Evolutionary conservation across 2,329 filamentous ascomycete genomes (phyloP).

Genomic region (Diaporthe humulicola): DNA sequence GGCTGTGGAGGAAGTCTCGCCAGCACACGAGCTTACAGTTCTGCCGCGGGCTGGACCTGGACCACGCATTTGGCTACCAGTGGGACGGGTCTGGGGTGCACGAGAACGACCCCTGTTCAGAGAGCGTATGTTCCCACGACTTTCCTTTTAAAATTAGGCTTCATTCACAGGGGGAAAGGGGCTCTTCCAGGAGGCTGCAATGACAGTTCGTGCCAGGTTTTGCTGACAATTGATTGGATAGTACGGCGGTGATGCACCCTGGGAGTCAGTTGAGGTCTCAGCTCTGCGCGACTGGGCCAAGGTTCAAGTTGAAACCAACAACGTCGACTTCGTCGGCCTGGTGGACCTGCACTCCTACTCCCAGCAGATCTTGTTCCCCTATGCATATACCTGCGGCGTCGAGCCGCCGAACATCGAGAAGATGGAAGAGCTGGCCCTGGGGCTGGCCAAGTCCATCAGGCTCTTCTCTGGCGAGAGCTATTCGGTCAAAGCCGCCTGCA

Average conservation of each 20-base stretch:
- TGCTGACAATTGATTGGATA: background rate
- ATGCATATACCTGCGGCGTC: conserved; percentile 83
- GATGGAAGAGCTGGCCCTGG: conserved; percentile 88
- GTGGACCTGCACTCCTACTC: conserved; percentile 95
- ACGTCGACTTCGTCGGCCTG: conserved; percentile 84
- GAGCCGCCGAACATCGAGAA: conserved; percentile 91
- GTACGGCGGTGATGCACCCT: conserved; percentile 86
- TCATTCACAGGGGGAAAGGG: background rate
- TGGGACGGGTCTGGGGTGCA: conserved; percentile 74
- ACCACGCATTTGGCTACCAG: conserved; percentile 86
- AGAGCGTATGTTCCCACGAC: conserved; percentile 61
- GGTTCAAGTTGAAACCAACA: conserved; percentile 79
- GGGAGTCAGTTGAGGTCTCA: conserved; percentile 84
- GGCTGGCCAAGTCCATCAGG: conserved; percentile 89
- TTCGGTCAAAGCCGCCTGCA: conserved; percentile 86
- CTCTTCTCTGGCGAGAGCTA: conserved; percentile 82
- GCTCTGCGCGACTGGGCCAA: conserved; percentile 84
- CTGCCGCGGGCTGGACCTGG: conserved; percentile 90
- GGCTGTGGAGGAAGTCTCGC: conserved; percentile 94
- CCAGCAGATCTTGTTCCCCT: conserved; percentile 94
- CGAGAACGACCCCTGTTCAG: conserved; percentile 86
- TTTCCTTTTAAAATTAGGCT: too few relatives aligned
- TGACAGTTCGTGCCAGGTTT: background rate
- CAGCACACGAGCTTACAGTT: conserved; percentile 86
- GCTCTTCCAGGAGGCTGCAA: background rate